phyloP scores from a whole-genome alignment of 1,284 basidiomycete species.

The Cryptococcus jaspeensis region DNA sequence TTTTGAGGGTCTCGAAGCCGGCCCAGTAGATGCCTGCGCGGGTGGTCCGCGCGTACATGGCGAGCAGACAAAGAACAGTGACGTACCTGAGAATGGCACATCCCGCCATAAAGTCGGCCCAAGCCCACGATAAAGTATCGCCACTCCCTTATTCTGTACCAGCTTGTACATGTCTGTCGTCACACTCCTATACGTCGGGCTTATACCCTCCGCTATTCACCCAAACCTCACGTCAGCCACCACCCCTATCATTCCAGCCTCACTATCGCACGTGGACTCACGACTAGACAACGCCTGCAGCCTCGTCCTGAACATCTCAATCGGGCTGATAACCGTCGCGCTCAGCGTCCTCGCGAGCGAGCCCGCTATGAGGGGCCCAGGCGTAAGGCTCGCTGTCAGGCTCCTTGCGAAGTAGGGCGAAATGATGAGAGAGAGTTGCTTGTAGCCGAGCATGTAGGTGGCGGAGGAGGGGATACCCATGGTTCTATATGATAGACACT shows the following conservation, averaged over 20 bases:
- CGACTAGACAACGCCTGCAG: slow-evolving; percentile 73
- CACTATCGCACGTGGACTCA: slow-evolving; percentile 23
- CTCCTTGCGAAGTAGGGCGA: slow-evolving; percentile 29
- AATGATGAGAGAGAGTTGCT: slow-evolving; percentile 65
- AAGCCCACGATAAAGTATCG: slow-evolving; percentile 83
- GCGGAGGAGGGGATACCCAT: slow-evolving; percentile 93
- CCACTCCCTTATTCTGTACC: slow-evolving; percentile 64
- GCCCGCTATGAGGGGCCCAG: slow-evolving; percentile 79
- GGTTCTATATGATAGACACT: slow-evolving; percentile 57
- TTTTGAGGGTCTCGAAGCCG: slow-evolving; percentile 48
- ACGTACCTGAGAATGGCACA: slow-evolving; percentile 84
- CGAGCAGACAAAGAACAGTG: background rate
- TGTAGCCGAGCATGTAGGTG: slow-evolving; percentile 94
- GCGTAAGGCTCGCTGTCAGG: slow-evolving; percentile 50
- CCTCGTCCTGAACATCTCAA: slow-evolving; percentile 91
- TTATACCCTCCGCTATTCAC: slow-evolving; percentile 59
- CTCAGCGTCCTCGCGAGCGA: slow-evolving; percentile 76
- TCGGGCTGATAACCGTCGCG: slow-evolving; percentile 77
- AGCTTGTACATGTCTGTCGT: slow-evolving; percentile 50
- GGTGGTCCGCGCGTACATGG: background rate
- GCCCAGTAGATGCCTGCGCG: slow-evolving; percentile 49
- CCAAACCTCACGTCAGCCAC: background rate
- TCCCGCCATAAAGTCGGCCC: slow-evolving; percentile 93
- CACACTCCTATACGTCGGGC: slow-evolving; percentile 57
- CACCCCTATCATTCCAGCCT: too few species aligned